These are phyloP conservation scores for Protomyces inouyei DNA, from an alignment of 1,139 yeast genomes.

Conservation along the genomic window DNA sequence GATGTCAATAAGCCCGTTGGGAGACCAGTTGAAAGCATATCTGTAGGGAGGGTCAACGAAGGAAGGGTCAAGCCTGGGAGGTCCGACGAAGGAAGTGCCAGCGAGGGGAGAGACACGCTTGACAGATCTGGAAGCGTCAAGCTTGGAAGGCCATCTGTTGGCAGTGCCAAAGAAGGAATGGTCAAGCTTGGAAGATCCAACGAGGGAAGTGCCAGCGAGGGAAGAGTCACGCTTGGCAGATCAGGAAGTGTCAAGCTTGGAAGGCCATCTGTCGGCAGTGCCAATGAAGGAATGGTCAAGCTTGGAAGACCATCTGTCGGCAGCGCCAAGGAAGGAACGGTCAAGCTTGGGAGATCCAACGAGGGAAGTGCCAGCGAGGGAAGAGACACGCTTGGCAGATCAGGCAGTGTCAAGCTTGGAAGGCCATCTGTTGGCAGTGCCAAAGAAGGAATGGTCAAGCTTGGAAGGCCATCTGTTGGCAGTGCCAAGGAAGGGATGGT, in stretches of 20 bases:
- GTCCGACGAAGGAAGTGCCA: neutral
- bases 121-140: neutral
- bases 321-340: neutral
- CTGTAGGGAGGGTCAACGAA: neutral
- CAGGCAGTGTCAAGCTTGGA: neutral
- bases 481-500: neutral
- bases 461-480: neutral
- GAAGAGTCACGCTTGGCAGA: neutral
- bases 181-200: neutral
- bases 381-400: neutral
- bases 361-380: neutral
- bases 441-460: neutral
- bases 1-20: neutral
- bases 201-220: neutral
- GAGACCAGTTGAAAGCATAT: neutral
- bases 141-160: neutral
- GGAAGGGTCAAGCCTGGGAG: neutral
- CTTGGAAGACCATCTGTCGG: neutral
- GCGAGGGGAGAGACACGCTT: neutral
- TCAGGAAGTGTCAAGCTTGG: neutral
- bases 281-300: neutral
- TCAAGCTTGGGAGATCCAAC: neutral
- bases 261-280: neutral
- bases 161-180: neutral
- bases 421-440: neutral